These are phyloP conservation scores for Aquilaria sinensis DNA, from an alignment of 345 rosid species.

Conservation along the genomic window DNA sequence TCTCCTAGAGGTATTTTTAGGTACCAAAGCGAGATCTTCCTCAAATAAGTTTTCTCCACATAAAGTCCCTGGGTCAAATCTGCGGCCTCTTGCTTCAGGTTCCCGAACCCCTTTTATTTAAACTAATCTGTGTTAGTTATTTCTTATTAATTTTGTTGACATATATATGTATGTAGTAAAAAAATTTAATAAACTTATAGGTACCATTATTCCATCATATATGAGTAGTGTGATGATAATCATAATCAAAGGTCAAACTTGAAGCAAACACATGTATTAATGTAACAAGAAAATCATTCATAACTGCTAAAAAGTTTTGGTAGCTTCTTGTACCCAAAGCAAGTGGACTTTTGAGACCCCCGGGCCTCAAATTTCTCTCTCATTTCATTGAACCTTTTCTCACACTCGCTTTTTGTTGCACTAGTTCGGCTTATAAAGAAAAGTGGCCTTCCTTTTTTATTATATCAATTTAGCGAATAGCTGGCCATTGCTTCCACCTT, in stretches of 20 bases:
- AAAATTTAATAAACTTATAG: too few relatives aligned
- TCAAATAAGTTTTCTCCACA: too few relatives aligned
- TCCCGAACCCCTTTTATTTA: too few relatives aligned
- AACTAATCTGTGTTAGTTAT: too few relatives aligned
- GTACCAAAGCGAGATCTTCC: too few relatives aligned
- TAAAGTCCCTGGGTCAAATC: too few relatives aligned
- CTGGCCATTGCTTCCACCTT: constrained; percentile 20
- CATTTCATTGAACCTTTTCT: not conserved
- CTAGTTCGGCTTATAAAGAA: constrained; percentile 25
- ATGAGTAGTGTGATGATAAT: constrained; percentile 9
- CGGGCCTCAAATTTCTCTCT: not conserved
- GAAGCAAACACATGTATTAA: constrained; percentile 40
- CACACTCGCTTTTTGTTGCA: constrained; percentile 4
- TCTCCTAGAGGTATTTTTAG: too few relatives aligned
- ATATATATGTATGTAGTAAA: constrained; percentile 8
- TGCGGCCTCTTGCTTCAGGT: too few relatives aligned
- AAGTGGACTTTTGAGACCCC: constrained; percentile 34
- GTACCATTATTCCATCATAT: too few relatives aligned
- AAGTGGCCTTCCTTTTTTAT: constrained; percentile 28
- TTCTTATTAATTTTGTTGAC: too few relatives aligned
- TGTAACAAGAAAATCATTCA: constrained; percentile 29
- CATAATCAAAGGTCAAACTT: constrained; percentile 54
- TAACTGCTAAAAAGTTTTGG: constrained; percentile 44
- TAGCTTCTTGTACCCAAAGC: constrained; percentile 73
- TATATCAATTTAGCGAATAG: constrained; percentile 32